Conservation (phyloP, 1,284 basidiomycete genomes). For the Ganoderma lingzhi region DNA sequence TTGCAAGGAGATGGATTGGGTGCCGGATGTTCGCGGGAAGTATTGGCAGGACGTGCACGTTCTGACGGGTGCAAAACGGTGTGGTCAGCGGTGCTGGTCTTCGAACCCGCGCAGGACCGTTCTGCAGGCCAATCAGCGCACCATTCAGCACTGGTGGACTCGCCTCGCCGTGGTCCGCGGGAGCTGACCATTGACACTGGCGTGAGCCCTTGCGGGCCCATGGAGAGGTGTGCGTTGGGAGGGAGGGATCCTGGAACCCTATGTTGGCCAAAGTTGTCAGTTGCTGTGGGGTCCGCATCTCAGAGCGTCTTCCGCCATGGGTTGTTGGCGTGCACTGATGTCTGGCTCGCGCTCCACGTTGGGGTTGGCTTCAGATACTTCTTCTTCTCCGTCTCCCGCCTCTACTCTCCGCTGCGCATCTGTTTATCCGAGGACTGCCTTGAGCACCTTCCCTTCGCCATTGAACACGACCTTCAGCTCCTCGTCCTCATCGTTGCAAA, state of each 20-base stretch:
- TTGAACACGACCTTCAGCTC: slow-evolving; percentile 69
- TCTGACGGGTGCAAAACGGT: slow-evolving; percentile 37
- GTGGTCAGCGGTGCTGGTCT: slow-evolving; percentile 30
- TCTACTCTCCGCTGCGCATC: slow-evolving; percentile 56
- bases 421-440: slow-evolving; percentile 68
- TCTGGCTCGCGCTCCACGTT: slow-evolving; percentile 36
- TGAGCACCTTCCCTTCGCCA: slow-evolving; percentile 63
- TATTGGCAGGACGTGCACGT: slow-evolving; percentile 27
- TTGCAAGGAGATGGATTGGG: slow-evolving; percentile 32
- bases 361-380: slow-evolving; percentile 37
- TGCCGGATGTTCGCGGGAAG: slow-evolving; percentile 27
- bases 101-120: slow-evolving; percentile 34
- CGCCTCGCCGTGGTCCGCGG: slow-evolving; percentile 22
- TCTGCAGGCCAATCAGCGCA: slow-evolving; percentile 30
- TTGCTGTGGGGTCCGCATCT: slow-evolving; percentile 13
- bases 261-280: slow-evolving; percentile 15
- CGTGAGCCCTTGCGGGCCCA: slow-evolving; percentile 30
- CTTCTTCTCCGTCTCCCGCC: slow-evolving; percentile 46
- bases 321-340: slow-evolving; percentile 32
- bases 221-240: slow-evolving; percentile 27
- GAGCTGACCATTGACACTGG: slow-evolving; percentile 24
- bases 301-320: slow-evolving; percentile 34
- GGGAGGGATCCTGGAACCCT: slow-evolving; percentile 20
- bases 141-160: slow-evolving; percentile 26
- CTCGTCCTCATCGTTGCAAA: slow-evolving; percentile 39